Evolutionary conservation across 169 alveolate species (phyloP), one percentile per base, ranked within the genome.

Genomic region (Plasmodium inui): DNA sequence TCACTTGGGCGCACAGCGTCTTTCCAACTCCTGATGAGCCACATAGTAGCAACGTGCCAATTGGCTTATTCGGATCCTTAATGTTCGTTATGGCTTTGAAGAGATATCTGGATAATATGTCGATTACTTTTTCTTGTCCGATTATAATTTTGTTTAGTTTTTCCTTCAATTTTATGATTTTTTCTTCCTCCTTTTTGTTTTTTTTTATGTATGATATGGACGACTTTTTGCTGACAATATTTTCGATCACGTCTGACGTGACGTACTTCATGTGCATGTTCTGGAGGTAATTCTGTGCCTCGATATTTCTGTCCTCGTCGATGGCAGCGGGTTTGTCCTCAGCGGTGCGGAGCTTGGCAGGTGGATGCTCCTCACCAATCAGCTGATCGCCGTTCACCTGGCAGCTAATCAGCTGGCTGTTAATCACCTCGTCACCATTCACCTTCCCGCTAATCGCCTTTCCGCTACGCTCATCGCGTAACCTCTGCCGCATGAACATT

Each of bases 21-120:
- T 98, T 98, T 44, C 99, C 99, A 2, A 97, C 98, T 12, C 98
- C 98, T 0, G 98, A 97, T 41, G 98, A 98, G 10, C 99, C 99
- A 67, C 98, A 97, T 94, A 98, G 97, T 61, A 98, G 95, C 85
- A 97, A 95, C 3, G 97, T 96, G 39, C 98, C 98, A 19, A 98
- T 98, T n/a, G 99, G 98, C 17, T 98, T 95, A 78, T 96, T 93
- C 3, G 98, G 98, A 84, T 97, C 97, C 85, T 96, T 96, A 46
- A 98, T 84, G 4, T 98, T 97, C 1, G 99, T 96, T 32, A 97
- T 96, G 6, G 97, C 96, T 53, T 97, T 84, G 76, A 95, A 96
- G 39, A 96, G 94, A 74, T 97, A 96, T 19, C 74, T 91, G 3
- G 95, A 67, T 70, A 91, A 79, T 70, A 93, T 55, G 53, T 86